A percentile compares a stretch with the other conserved stretches of the same genome.
Conservation (phyloP, 106 monocot genomes). For the Apostasia shenzhenica region DNA sequence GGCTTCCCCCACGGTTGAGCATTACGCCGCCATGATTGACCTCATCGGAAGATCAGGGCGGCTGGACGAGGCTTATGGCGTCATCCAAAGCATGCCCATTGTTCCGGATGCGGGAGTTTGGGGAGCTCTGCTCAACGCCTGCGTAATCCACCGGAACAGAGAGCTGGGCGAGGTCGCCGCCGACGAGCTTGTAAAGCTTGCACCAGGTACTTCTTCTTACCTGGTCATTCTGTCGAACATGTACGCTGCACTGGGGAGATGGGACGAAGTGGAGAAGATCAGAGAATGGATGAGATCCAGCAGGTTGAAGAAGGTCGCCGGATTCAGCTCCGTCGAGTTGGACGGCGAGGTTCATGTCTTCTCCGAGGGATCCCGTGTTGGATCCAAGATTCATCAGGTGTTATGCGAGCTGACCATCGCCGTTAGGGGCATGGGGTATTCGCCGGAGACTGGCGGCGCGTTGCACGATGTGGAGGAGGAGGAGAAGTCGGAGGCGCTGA, state of each 20-base stretch:
- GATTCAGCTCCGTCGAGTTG: slow-evolving; percentile 25
- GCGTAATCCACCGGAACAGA: slow-evolving; percentile 4
- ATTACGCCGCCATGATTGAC: slow-evolving; percentile 60
- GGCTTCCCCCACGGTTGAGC: slow-evolving; percentile 25
- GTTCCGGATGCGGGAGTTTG: slow-evolving; percentile 36
- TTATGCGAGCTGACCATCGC: slow-evolving; percentile 8
- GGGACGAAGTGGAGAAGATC: slow-evolving; percentile 17
- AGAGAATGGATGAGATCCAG: slow-evolving; percentile 16
- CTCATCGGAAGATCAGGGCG: slow-evolving; percentile 41
- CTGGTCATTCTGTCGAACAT: slow-evolving; percentile 24
- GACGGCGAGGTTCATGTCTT: slow-evolving; percentile 19
- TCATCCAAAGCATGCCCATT: slow-evolving; percentile 44
- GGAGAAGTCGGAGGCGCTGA: slow-evolving; percentile 25
- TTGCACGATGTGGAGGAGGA: slow-evolving; percentile 31
- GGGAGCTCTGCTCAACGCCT: slow-evolving; percentile 44
- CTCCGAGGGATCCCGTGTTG: slow-evolving; percentile 22
- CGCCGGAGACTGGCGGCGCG: slow-evolving; percentile 8
- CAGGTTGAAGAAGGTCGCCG: slow-evolving; percentile 10
- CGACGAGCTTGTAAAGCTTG: slow-evolving; percentile 11
- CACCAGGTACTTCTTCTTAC: slow-evolving; percentile 15
- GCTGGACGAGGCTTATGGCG: slow-evolving; percentile 23
- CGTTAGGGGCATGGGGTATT: slow-evolving; percentile 12
- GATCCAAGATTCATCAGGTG: slow-evolving; percentile 4
- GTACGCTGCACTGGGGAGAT: slow-evolving; percentile 17
- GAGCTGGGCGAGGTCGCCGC: slow-evolving; percentile 24